phyloP scores from a whole-genome alignment of 768 basidiomycete species.

The Boletus sp. region DNA sequence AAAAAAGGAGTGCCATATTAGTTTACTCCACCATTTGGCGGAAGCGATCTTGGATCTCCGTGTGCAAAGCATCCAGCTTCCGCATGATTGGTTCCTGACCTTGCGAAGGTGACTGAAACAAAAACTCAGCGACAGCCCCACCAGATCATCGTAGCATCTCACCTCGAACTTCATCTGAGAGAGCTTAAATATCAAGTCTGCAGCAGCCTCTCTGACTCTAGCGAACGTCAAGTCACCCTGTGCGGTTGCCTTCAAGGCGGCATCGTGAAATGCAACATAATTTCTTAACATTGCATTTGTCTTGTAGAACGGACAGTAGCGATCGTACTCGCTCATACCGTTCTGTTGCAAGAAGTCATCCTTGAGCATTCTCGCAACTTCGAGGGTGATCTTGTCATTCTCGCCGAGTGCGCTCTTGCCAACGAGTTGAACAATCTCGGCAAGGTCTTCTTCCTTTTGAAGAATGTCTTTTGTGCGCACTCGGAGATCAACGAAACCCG shows the following conservation, averaged over 20 bases:
- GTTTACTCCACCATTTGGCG: slow-evolving; percentile 76
- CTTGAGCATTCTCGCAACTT: slow-evolving; percentile 96
- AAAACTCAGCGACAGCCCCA: slow-evolving; percentile 10
- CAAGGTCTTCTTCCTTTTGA: slow-evolving; percentile 97
- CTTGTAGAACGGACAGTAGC: slow-evolving; percentile 99
- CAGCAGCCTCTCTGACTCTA: slow-evolving; percentile 81
- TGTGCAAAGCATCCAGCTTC: slow-evolving; percentile 77
- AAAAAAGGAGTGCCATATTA: background rate
- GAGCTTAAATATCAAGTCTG: slow-evolving; percentile 94
- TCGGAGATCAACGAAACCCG: slow-evolving; percentile 94
- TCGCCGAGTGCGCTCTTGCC: slow-evolving; percentile 98
- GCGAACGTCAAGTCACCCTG: slow-evolving; percentile 82
- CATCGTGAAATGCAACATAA: slow-evolving; percentile 91
- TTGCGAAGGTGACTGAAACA: slow-evolving; percentile 78
- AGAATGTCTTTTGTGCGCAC: slow-evolving; percentile 93
- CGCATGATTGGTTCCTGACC: slow-evolving; percentile 80
- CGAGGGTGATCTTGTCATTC: slow-evolving; percentile 96
- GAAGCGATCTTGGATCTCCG: slow-evolving; percentile 93
- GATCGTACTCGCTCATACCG: slow-evolving; percentile 97
- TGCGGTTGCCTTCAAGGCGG: slow-evolving; percentile 82
- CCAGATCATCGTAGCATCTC: slow-evolving; percentile 20
- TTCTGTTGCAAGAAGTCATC: slow-evolving; percentile 98
- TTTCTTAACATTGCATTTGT: slow-evolving; percentile 94
- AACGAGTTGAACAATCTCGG: slow-evolving; percentile 99
- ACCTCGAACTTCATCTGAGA: slow-evolving; percentile 99